These are phyloP conservation scores for Scedosporium dehoogii DNA, from an alignment of 2,329 filamentous ascomycete genomes.

Conservation along the genomic window DNA sequence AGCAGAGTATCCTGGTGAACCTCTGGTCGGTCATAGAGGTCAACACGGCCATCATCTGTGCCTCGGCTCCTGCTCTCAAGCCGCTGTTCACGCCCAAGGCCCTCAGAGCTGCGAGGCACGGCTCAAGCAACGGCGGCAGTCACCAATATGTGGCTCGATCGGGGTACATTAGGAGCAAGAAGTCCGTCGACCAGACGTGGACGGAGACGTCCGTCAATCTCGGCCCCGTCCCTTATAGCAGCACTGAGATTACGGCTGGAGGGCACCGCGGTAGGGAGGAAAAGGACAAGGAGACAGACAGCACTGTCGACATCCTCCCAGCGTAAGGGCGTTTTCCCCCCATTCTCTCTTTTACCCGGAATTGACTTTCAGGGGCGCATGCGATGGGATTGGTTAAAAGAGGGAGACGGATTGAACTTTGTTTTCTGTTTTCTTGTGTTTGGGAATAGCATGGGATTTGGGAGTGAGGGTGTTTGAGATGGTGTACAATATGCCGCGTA, in stretches of 20 bases:
- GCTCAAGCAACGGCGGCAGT: conserved; percentile 4
- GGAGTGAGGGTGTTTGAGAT: neutral
- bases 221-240: neutral
- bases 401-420: neutral
- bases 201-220: neutral
- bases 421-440: neutral
- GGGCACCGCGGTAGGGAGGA: neutral
- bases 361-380: too few species aligned
- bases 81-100: conserved; percentile 30
- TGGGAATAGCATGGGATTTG: neutral
- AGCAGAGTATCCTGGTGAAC: conserved; percentile 18
- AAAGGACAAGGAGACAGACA: neutral
- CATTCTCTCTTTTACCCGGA: too few species aligned
- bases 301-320: neutral
- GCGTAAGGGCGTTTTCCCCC: neutral
- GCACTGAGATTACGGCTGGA: neutral
- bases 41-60: conserved; percentile 38
- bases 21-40: conserved; percentile 39
- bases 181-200: conserved; percentile 6
- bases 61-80: conserved; percentile 38
- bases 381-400: neutral
- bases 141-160: conserved; percentile 1
- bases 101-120: conserved; percentile 15
- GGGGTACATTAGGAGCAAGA: conserved; percentile 7
- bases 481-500: neutral